These are phyloP conservation scores for Herpetomonas samuelpessoai DNA, from an alignment of 208 protist species.

Conservation along the genomic window DNA sequence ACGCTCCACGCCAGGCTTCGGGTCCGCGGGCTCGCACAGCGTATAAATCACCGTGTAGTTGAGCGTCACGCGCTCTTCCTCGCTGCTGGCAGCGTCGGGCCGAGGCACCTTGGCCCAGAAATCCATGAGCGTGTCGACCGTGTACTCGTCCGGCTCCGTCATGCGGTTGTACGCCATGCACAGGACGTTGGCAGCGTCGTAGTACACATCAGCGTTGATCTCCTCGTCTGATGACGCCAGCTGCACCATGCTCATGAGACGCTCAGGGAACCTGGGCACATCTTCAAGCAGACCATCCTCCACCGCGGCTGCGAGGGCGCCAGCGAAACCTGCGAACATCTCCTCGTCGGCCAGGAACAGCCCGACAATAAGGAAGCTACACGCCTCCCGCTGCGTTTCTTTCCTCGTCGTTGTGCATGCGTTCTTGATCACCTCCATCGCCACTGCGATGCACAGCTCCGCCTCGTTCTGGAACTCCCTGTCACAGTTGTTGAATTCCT, in stretches of 20 bases:
- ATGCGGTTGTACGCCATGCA: slow-evolving; percentile 66
- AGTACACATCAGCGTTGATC: slow-evolving; percentile 73
- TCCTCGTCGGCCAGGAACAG: slow-evolving; percentile 77
- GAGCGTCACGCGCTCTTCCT: slow-evolving; percentile 50
- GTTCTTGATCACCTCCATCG: slow-evolving; percentile 65
- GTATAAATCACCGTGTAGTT: slow-evolving; percentile 48
- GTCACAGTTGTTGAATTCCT: slow-evolving; percentile 70
- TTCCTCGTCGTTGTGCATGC: slow-evolving; percentile 83
- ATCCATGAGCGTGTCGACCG: slow-evolving; percentile 65
- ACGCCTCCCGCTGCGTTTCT: slow-evolving; percentile 80
- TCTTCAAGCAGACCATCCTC: slow-evolving; percentile 84
- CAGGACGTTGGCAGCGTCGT: slow-evolving; percentile 72
- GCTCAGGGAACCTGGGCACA: slow-evolving; percentile 83
- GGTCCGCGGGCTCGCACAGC: slow-evolving; percentile 38
- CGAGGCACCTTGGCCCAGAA: slow-evolving; percentile 68
- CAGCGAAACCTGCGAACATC: slow-evolving; percentile 71
- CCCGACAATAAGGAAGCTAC: slow-evolving; percentile 76
- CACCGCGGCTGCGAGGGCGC: slow-evolving; percentile 58
- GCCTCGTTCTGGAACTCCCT: slow-evolving; percentile 40
- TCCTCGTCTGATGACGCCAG: slow-evolving; percentile 70
- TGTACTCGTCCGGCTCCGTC: slow-evolving; percentile 42
- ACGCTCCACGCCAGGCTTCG: slow-evolving; percentile 41
- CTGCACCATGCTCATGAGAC: slow-evolving; percentile 82
- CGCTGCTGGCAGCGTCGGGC: slow-evolving; percentile 18
- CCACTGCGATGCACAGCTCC: slow-evolving; percentile 64